Percentiles rank a stretch among this genome's conserved stretches.
phyloP scores from a whole-genome alignment of 2,329 filamentous ascomycete genomes.

The Albifimbria verrucaria region DNA sequence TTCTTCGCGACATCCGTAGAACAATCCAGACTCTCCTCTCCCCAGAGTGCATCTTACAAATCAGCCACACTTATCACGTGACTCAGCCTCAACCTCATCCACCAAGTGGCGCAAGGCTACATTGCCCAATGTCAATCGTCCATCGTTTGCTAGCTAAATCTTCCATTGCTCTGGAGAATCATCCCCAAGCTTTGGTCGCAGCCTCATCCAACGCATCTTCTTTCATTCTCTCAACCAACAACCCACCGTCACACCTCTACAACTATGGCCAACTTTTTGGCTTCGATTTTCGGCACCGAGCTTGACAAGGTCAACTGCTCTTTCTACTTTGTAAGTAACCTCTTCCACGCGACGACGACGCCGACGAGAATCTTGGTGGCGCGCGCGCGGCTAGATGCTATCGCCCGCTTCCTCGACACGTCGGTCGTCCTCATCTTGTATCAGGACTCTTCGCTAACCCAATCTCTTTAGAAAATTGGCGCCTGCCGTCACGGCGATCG shows the following conservation, averaged over 20 bases:
- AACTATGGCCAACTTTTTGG: constrained; percentile 93
- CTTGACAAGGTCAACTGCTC: constrained; percentile 99
- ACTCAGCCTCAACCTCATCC: constrained; percentile 14
- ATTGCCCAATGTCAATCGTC: background rate
- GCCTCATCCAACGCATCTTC: background rate
- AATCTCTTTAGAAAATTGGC: constrained; percentile 80
- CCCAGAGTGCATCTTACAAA: constrained; percentile 18
- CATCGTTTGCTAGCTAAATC: constrained; percentile 13
- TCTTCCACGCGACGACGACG: no score
- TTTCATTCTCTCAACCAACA: background rate
- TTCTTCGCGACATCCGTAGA: constrained; percentile 2
- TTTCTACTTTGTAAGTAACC: constrained; percentile 67
- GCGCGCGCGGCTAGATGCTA: no score
- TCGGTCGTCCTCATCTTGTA: no score
- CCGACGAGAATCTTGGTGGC: no score
- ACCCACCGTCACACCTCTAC: constrained; percentile 1
- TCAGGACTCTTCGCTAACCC: no score
- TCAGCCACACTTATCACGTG: constrained; percentile 27
- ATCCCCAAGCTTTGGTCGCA: constrained; percentile 6
- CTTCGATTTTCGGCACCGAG: constrained; percentile 98
- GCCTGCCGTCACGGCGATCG: constrained; percentile 97
- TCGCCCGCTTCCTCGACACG: no score
- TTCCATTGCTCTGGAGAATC: constrained; percentile 11
- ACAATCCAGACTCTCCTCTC: constrained; percentile 7
- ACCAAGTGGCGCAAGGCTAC: background rate